Conservation (phyloP, 1,284 basidiomycete genomes). For the Phellopilus nigrolimitatus region DNA sequence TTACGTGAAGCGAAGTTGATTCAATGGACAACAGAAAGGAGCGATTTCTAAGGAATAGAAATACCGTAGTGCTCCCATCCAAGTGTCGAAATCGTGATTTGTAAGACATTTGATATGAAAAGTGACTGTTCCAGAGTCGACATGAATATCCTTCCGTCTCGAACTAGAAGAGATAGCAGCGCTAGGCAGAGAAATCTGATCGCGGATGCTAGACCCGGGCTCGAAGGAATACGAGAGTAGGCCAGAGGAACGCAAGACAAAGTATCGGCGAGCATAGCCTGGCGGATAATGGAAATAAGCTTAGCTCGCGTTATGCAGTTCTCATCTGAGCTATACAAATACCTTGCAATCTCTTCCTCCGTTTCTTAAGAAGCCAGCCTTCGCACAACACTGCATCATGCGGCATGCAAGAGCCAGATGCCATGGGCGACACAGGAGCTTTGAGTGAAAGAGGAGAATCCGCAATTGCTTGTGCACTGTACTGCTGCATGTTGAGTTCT, state of each 20-base stretch:
- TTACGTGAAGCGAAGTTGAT: no score
- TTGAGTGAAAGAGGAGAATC: conserved; percentile 9
- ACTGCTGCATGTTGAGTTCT: no score
- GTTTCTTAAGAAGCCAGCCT: conserved; percentile 80
- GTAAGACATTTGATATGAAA: conserved; percentile 77
- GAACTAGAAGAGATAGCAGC: conserved; percentile 70
- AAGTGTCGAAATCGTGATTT: conserved; percentile 63
- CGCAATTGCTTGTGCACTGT: no score
- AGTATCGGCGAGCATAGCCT: conserved; percentile 85
- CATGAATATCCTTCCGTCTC: conserved; percentile 69
- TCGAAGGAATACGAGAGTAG: conserved; percentile 72
- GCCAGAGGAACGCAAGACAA: conserved; percentile 61
- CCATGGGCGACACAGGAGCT: conserved; percentile 8
- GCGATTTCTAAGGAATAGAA: no score
- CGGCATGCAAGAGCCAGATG: background rate
- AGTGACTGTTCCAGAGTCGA: conserved; percentile 70
- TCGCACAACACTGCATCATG: conserved; percentile 41
- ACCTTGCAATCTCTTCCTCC: conserved; percentile 83
- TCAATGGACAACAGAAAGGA: no score
- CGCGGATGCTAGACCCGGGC: conserved; percentile 64
- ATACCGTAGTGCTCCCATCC: conserved; percentile 71
- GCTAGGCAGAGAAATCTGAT: conserved; percentile 60
- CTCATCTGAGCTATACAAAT: no score
- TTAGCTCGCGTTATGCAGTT: no score
- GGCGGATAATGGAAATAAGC: conserved; percentile 16